Percentiles rank a stretch among this genome's conserved stretches.
phyloP scores from a whole-genome alignment of 495 filamentous ascomycete species.

The Aspergillus hancockii region DNA sequence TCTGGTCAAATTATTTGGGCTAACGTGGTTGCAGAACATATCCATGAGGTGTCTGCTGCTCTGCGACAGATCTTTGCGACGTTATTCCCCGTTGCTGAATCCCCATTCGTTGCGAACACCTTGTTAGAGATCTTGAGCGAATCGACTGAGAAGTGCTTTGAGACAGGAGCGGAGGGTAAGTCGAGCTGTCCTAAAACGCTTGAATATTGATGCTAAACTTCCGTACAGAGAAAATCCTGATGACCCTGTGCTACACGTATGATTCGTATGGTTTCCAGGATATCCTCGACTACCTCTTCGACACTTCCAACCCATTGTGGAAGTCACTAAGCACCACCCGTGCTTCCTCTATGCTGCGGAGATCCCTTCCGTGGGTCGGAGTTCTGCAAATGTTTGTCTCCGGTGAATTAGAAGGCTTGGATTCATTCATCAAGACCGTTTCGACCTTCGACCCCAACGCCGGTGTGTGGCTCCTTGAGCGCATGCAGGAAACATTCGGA shows the following conservation, averaged over 20 bases:
- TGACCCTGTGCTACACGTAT: constrained; percentile 30
- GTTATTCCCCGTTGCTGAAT: constrained; percentile 33
- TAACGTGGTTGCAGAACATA: constrained; percentile 24
- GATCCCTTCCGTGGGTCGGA: constrained; percentile 39
- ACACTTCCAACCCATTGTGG: constrained; percentile 32
- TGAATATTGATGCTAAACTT: constrained; percentile 2
- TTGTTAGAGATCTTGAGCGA: constrained; percentile 47
- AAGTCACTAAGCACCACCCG: constrained; percentile 36
- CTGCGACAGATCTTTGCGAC: constrained; percentile 30
- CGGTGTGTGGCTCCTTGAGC: constrained; percentile 41
- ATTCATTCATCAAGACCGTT: constrained; percentile 27
- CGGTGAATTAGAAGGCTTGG: constrained; percentile 20
- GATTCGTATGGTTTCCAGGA: constrained; percentile 31
- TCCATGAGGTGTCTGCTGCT: constrained; percentile 28
- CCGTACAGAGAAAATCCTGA: constrained; percentile 19
- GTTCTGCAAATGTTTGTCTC: constrained; percentile 30
- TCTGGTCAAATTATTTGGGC: constrained; percentile 2
- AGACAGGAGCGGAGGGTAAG: constrained; percentile 33
- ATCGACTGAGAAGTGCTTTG: constrained; percentile 34
- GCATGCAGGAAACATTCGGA: constrained; percentile 28
- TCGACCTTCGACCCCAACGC: constrained; percentile 39
- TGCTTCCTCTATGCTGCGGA: constrained; percentile 41
- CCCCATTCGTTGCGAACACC: constrained; percentile 41
- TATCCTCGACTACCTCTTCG: constrained; percentile 30
- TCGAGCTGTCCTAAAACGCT: not conserved